Base-by-base conservation (phyloP, 305 asterid genomes). In the Salvia sclarea region DNA sequence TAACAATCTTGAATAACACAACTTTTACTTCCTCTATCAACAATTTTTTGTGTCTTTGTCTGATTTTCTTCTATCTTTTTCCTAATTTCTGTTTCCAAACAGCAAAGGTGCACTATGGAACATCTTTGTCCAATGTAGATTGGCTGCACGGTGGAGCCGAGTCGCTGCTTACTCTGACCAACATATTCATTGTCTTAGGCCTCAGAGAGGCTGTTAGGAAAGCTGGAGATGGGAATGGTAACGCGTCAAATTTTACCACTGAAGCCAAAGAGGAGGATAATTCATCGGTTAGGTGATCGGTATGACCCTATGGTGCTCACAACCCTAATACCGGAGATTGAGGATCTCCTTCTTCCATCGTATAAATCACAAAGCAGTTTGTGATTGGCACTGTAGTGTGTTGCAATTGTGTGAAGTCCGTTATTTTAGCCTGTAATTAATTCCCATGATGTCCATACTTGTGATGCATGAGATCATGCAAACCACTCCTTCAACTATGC, bases 141-240 rank as follows among this genome's bases (percentile, higher is more conserved):
- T 91, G 95, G 96, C 77, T 91, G 84, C 98, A 87, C 35, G 95
- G 96, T 70, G 94, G 98, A 67, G 98, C 95, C 6, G 98, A 91
- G 83, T 91, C 96, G 20, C 72, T 91, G 61, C 95, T 89, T 61
- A 83, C 94, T 21, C 80, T 92, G 72, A 88, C 95, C 70, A 92
- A 92, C 86, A 78, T 92, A 70, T 90, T 92, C 82, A 86, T 90
- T 10, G 97, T 92, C 69, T 69, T 92, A 80, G 97, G 98, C 64
- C 86, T 90, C 35, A 80, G 95, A 58, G 82, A 64, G 48, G 95
- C 89, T 74, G 80, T 90, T 53, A 81, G 94, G 57, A 84, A 82
- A 78, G 71, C 82, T 45, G 56, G 61, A 50, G 77, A 78, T 47
- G 72, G 40, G 52, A 71, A 82, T 66, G 85, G 75, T 49, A 77